Evolutionary conservation across 257 asterid genomes (phyloP).

Genomic region (Haberlea rhodopensis): DNA sequence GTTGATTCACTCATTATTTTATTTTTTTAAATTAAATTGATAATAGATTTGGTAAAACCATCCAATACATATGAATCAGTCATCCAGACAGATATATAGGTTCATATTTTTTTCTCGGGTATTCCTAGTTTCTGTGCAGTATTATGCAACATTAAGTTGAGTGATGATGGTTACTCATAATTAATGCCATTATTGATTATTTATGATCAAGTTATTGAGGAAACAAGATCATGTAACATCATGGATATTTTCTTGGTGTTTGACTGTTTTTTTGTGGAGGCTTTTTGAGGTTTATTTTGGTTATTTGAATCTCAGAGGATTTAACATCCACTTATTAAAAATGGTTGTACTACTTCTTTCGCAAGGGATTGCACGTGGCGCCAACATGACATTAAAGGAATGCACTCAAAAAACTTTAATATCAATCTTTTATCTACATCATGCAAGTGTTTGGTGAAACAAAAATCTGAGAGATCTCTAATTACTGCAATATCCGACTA

Average conservation of each 20-base stretch:
- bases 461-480: too few species aligned
- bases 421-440: too few species aligned
- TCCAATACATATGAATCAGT: constrained; percentile 3
- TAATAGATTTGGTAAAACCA: constrained; percentile 3
- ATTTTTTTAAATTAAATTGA: background rate
- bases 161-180: constrained; percentile 6
- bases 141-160: background rate
- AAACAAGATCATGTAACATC: background rate
- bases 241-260: background rate
- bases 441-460: too few species aligned
- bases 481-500: too few species aligned
- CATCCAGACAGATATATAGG: background rate
- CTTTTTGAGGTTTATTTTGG: background rate
- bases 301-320: background rate
- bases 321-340: background rate
- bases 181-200: background rate
- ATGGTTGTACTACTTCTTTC: background rate
- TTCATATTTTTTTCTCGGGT: background rate
- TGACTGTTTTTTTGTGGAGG: background rate
- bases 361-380: too few species aligned
- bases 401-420: too few species aligned
- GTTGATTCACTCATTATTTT: background rate
- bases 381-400: too few species aligned
- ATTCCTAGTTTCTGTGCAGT: background rate
- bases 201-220: background rate